Conservation (phyloP, 306 rosid genomes). For the Dalbergia cochinchinensis region DNA sequence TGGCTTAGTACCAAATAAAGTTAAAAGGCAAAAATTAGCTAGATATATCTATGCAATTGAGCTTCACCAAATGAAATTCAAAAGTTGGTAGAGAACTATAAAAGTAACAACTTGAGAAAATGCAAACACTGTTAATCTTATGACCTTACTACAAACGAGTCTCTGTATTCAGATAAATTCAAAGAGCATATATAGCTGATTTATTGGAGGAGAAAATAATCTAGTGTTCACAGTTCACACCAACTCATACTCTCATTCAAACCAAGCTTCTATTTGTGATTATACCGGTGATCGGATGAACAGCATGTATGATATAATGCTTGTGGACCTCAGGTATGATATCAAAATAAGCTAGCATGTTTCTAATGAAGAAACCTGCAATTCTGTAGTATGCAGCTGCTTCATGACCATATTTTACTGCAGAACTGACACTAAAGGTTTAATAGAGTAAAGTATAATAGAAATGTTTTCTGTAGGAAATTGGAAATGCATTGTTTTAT, state of each 20-base stretch:
- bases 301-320: not conserved
- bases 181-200: too few relatives aligned
- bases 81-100: not conserved
- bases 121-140: not conserved
- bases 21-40: not conserved
- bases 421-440: too few relatives aligned
- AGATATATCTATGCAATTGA: not conserved
- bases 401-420: not conserved
- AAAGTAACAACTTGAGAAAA: not conserved
- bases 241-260: not conserved
- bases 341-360: not conserved
- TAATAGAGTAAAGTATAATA: too few relatives aligned
- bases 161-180: not conserved
- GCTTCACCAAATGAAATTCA: not conserved
- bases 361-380: not conserved
- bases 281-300: not conserved
- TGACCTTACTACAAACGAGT: not conserved
- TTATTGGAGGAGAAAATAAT: not conserved
- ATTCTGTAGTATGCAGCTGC: not conserved
- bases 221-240: not conserved
- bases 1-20: not conserved
- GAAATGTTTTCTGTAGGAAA: not conserved
- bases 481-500: slow-evolving; percentile 17
- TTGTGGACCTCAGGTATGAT: not conserved
- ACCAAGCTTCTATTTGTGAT: not conserved